phyloP scores from a whole-genome alignment of 148 eudicot genomes.

The Oxyria digyna region DNA sequence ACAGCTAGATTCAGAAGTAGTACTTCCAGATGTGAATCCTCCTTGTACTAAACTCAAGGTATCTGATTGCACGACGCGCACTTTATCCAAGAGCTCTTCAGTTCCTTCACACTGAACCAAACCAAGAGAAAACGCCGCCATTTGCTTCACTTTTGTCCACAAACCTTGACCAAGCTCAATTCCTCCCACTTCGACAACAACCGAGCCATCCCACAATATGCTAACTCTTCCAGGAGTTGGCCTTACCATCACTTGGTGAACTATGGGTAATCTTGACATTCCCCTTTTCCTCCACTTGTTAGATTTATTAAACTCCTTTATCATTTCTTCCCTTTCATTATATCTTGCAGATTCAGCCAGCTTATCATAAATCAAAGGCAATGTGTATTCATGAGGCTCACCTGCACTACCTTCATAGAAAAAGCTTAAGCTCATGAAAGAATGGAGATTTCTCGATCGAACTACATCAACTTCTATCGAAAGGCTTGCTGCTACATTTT shows the following conservation, averaged over 20 bases:
- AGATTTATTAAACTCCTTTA: slow-evolving; percentile 29
- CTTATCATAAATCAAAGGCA: slow-evolving; percentile 68
- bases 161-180: slow-evolving; percentile 91
- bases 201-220: slow-evolving; percentile 69
- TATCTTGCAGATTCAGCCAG: slow-evolving; percentile 42
- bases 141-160: slow-evolving; percentile 92
- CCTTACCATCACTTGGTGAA: slow-evolving; percentile 38
- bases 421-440: slow-evolving; percentile 39
- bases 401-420: slow-evolving; percentile 45
- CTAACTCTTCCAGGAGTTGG: slow-evolving; percentile 84
- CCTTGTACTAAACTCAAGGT: slow-evolving; percentile 82
- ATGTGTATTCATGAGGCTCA: slow-evolving; percentile 54
- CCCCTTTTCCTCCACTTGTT: slow-evolving; percentile 71
- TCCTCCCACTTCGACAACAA: slow-evolving; percentile 93
- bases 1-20: slow-evolving; percentile 87
- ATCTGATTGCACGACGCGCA: slow-evolving; percentile 72
- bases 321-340: slow-evolving; percentile 24
- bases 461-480: slow-evolving; percentile 54
- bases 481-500: slow-evolving; percentile 64
- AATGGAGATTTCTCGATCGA: slow-evolving; percentile 52
- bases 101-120: slow-evolving; percentile 41
- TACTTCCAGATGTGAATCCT: slow-evolving; percentile 84
- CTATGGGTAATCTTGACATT: slow-evolving; percentile 64
- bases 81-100: slow-evolving; percentile 55
- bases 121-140: slow-evolving; percentile 65